A percentile compares a stretch with the other conserved stretches of the same genome.
Conservation (phyloP, 106 monocot genomes). For the Iris macrosiphon region DNA sequence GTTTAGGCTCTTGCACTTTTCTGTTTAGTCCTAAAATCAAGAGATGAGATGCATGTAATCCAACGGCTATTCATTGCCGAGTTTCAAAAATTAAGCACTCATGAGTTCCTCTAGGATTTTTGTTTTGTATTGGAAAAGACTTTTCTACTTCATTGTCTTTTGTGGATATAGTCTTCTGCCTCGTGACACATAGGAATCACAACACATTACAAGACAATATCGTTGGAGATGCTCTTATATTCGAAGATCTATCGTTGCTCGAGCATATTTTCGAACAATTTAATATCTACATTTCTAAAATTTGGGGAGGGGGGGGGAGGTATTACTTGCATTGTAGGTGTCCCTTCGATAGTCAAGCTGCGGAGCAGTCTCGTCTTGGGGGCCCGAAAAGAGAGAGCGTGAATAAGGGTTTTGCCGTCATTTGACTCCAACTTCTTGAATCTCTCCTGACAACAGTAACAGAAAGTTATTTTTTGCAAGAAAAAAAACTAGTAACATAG, state of each 20-base stretch:
- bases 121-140: too few species aligned
- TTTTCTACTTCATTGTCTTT: too few species aligned
- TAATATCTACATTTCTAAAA: background rate
- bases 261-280: background rate
- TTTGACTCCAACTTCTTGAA: background rate
- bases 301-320: background rate
- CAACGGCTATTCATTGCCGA: too few species aligned
- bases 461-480: background rate
- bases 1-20: too few species aligned
- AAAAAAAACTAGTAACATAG: too few species aligned
- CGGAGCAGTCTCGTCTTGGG: conserved; percentile 5
- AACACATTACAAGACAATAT: too few species aligned
- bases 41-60: too few species aligned
- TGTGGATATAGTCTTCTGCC: too few species aligned
- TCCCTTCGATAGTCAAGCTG: conserved; percentile 8
- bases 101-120: too few species aligned
- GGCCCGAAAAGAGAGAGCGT: conserved; percentile 7
- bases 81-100: too few species aligned
- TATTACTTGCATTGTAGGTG: conserved; percentile 12
- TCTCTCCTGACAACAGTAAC: conserved; percentile 2
- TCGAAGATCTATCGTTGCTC: background rate
- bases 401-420: conserved; percentile 6
- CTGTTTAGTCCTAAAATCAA: background rate
- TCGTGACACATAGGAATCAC: too few species aligned
- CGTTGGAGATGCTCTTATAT: too few species aligned